Evolutionary conservation across 75 land plant species (phyloP), one percentile per base, ranked within the genome.

Genomic region (Picea glauca): DNA sequence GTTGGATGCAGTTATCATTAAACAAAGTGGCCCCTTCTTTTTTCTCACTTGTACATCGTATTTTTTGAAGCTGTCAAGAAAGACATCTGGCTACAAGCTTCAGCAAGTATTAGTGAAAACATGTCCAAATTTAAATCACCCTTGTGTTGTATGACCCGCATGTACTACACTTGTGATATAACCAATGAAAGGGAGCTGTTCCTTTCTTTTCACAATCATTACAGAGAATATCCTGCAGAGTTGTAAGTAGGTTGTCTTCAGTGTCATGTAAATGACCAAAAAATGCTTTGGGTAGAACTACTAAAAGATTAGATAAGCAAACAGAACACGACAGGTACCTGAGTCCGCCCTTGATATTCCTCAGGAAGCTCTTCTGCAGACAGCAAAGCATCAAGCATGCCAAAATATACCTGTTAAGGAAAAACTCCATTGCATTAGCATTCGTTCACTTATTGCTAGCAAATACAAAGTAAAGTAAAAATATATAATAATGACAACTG

Each of bases 91-190:
- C 12, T 50, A 50, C 1, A 50, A 50, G 56, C 56, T 50, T 50
- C 56, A 50, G 56, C 12, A 50, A 50, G 9, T 50, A 50, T 50
- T 9, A 50, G 56, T 9, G 12, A 50, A 40, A 50, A 50, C 12
- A 50, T 50, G 9, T 9, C 56, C 56, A 50, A 50, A 50, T 50
- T 58, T 31, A 75, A 31, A 96, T 92, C n/a, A 91, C 91, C 80
- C 94, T 82, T 23, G 99, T 94, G 72, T 96, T 96, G 81, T 96
- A 96, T 38, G 99, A 96, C 13, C 98, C 94, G 83, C 99, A 96
- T n/a, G 80, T 73, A 12, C 85, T 75, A 64, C 99, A 96, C 63
- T 96, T 96, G 75, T 96, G 99, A 73, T 96, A 94, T 23, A 96
- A 84, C 99, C 99, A 96, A 74, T 96, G 99, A 80, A 96, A 96